These are phyloP conservation scores for Aurantiochytrium sp. DNA, from an alignment of 108 stramenopile genomes.

Conservation along the genomic window DNA sequence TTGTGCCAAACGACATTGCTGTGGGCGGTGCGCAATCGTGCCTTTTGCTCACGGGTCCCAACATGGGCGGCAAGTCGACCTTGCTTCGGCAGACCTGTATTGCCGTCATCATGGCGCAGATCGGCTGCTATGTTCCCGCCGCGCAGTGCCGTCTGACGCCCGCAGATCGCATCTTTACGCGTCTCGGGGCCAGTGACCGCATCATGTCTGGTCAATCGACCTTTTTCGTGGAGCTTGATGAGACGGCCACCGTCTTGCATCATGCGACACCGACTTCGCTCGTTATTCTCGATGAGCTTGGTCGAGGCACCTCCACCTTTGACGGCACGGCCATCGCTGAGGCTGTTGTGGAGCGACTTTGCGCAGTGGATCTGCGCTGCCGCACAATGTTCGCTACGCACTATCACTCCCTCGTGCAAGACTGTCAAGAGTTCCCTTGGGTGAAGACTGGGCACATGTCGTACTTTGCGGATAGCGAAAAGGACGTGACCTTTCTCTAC, in stretches of 20 bases:
- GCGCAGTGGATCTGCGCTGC: conserved; percentile 64
- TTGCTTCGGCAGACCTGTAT: conserved; percentile 93
- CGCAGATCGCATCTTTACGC: conserved; percentile 94
- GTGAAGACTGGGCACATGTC: conserved; percentile 96
- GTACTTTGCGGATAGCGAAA: conserved; percentile 70
- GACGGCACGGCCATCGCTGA: conserved; percentile 99
- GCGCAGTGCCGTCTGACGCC: conserved; percentile 76
- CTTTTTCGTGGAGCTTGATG: conserved; percentile 96
- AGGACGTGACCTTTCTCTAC: conserved; percentile 91
- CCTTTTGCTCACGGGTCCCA: conserved; percentile 87
- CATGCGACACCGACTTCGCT: conserved; percentile 80
- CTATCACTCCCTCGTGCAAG: conserved; percentile 89
- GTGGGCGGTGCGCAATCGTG: conserved; percentile 48
- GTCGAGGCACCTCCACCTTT: conserved; percentile 89
- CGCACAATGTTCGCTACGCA: conserved; percentile 90
- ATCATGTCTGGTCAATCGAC: conserved; percentile 95
- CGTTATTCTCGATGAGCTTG: conserved; percentile 98
- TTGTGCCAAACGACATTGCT: conserved; percentile 85
- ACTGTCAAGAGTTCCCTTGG: conserved; percentile 65
- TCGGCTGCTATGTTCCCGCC: conserved; percentile 96
- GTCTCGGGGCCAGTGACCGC: conserved; percentile 97
- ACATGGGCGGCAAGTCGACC: conserved; percentile 97
- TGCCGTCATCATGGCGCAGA: conserved; percentile 88
- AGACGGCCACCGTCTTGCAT: conserved; percentile 91
- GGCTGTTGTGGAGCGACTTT: conserved; percentile 81